Evolutionary conservation across 1,284 basidiomycete genomes (phyloP).

Genomic region (Cystobasidium slooffiae): DNA sequence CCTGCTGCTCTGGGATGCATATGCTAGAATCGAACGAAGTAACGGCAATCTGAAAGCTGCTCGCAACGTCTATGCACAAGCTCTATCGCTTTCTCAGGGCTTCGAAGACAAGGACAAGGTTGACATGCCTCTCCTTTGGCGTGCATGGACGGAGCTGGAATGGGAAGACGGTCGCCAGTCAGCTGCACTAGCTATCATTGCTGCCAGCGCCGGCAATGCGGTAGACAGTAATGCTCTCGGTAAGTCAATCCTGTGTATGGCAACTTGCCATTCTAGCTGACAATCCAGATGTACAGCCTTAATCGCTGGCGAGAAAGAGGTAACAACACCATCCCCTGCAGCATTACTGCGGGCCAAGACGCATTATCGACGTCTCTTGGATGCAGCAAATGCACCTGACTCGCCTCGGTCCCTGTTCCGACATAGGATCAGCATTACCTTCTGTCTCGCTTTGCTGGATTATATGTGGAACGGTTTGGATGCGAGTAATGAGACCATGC

Average conservation of each 20-base stretch:
- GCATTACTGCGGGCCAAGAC: conserved; percentile 8
- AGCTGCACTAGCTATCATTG: conserved; percentile 66
- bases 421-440: conserved; percentile 50
- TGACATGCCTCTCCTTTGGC: conserved; percentile 65
- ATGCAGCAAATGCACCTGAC: conserved; percentile 6
- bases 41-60: conserved; percentile 73
- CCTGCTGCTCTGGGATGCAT: conserved; percentile 74
- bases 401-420: conserved; percentile 48
- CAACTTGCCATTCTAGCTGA: conserved; percentile 8
- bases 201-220: conserved; percentile 59
- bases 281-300: not conserved
- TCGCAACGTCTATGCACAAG: conserved; percentile 78
- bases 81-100: conserved; percentile 55
- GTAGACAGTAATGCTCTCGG: conserved; percentile 68
- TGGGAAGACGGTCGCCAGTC: conserved; percentile 68
- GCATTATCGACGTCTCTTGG: conserved; percentile 12
- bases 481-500: conserved; percentile 62
- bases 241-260: conserved; percentile 57
- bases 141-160: conserved; percentile 88
- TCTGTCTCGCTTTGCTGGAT: conserved; percentile 49
- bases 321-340: conserved; percentile 57
- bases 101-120: conserved; percentile 44
- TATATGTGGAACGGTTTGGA: conserved; percentile 55
- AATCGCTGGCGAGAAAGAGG: conserved; percentile 51
- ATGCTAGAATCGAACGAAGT: conserved; percentile 77